Evolutionary conservation across 768 basidiomycete species (phyloP).

Genomic region (Fibroporia radiculosa): DNA sequence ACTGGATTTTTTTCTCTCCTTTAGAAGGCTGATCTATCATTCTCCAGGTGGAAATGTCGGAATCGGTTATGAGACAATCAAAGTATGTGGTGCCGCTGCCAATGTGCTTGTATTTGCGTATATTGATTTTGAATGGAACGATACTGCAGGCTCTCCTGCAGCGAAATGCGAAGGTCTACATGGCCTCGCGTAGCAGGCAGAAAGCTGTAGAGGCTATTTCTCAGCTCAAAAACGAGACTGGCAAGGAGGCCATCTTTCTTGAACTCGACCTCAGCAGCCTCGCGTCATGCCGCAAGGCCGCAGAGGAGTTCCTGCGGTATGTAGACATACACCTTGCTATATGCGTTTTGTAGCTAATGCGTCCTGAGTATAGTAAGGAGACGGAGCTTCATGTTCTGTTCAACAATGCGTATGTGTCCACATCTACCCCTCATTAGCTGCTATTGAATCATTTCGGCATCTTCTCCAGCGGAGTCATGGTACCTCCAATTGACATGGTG

Average conservation of each 20-base stretch:
- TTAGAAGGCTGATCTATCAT: not conserved
- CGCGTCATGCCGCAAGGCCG: conserved; percentile 28
- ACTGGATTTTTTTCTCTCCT: not conserved
- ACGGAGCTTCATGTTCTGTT: conserved; percentile 39
- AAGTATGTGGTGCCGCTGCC: conserved; percentile 25
- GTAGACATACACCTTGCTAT: not conserved
- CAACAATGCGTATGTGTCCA: conserved; percentile 40
- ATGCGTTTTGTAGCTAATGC: conserved; percentile 31
- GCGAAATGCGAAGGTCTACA: conserved; percentile 61
- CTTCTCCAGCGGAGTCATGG: conserved; percentile 40
- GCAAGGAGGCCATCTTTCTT: conserved; percentile 35
- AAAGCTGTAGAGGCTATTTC: conserved; percentile 44
- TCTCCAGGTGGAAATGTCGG: conserved; percentile 32
- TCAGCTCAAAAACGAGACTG: conserved; percentile 40
- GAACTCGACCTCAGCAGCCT: conserved; percentile 37
- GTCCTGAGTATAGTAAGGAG: conserved; percentile 37
- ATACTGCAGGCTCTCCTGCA: conserved; percentile 37
- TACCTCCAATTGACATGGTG: conserved; percentile 27
- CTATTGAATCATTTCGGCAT: not conserved
- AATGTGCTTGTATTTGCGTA: not conserved
- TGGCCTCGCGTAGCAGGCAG: conserved; percentile 39
- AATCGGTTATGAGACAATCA: conserved; percentile 53
- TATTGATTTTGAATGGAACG: not conserved
- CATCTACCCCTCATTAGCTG: not conserved
- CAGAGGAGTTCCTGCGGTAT: conserved; percentile 28